A percentile compares a stretch with the other conserved stretches of the same genome.
These are phyloP conservation scores for Pittosporum tobira DNA, from an alignment of 129 eudicot genomes.

Conservation along the genomic window DNA sequence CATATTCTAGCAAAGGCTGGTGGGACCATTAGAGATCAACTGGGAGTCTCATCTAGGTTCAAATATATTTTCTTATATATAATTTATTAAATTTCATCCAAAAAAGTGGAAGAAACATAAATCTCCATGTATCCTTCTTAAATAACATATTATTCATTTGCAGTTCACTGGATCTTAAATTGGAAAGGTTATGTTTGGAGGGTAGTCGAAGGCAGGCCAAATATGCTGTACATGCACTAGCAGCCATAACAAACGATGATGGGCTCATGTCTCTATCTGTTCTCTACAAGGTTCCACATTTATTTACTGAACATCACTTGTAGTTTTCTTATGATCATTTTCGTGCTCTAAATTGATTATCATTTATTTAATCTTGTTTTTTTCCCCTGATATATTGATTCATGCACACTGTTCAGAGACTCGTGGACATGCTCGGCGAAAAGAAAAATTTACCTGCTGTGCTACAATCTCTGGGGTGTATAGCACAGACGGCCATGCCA, in stretches of 20 bases:
- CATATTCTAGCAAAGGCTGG: constrained; percentile 88
- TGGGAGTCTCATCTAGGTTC: constrained; percentile 87
- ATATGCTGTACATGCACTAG: constrained; percentile 86
- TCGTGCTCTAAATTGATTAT: background rate
- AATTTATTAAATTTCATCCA: background rate
- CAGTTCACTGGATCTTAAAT: constrained; percentile 87
- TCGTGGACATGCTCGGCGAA: constrained; percentile 78
- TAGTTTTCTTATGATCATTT: constrained; percentile 1
- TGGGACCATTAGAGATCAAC: constrained; percentile 74
- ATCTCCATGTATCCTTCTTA: background rate
- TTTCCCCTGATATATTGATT: constrained; percentile 10
- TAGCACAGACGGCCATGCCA: constrained; percentile 89
- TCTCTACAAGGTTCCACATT: constrained; percentile 63
- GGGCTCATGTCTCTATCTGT: constrained; percentile 95
- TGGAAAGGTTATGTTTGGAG: constrained; percentile 86
- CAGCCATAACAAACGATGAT: constrained; percentile 89
- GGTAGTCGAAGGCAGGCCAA: constrained; percentile 95
- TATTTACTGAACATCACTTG: constrained; percentile 1
- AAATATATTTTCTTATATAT: background rate
- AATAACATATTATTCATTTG: constrained; percentile 10
- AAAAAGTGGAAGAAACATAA: background rate
- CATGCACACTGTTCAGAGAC: constrained; percentile 45
- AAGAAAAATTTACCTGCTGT: constrained; percentile 80
- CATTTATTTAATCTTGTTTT: constrained; percentile 2
- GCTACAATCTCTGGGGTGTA: constrained; percentile 90